A percentile compares a stretch with the other conserved stretches of the same genome.
These are phyloP conservation scores for Mercurialis annua DNA, from an alignment of 345 rosid species.

Conservation along the genomic window DNA sequence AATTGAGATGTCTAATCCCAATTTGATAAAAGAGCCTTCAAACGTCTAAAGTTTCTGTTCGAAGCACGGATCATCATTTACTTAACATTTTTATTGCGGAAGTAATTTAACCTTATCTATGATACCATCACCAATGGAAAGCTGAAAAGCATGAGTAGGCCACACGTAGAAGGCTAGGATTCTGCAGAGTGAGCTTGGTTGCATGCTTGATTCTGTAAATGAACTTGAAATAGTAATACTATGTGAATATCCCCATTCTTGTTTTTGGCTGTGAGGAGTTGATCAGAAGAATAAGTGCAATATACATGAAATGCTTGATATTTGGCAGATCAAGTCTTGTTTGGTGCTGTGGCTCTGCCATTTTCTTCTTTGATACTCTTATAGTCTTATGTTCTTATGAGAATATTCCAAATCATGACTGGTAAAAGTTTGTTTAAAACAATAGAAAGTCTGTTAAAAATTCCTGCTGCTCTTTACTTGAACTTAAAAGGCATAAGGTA, in stretches of 20 bases:
- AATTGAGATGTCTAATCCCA: background rate
- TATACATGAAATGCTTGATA: background rate
- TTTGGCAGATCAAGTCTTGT: background rate
- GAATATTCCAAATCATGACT: background rate
- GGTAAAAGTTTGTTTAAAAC: background rate
- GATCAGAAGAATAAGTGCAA: background rate
- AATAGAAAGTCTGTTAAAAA: conserved; percentile 1
- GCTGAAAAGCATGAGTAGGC: background rate
- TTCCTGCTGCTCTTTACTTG: no score
- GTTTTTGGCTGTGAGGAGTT: background rate
- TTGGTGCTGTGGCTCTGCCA: background rate
- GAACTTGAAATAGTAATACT: background rate
- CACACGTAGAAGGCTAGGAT: background rate
- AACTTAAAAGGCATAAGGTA: no score
- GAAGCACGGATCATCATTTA: background rate
- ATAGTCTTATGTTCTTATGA: background rate
- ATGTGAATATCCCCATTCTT: background rate
- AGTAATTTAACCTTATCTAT: no score
- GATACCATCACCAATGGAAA: background rate
- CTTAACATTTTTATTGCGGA: background rate
- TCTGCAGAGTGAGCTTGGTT: background rate
- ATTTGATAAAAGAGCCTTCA: background rate
- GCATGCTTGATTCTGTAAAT: background rate
- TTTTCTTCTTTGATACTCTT: background rate
- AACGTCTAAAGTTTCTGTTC: background rate